Percentiles rank a stretch among this genome's conserved stretches.
These are phyloP conservation scores for Hemisphaericaspora subhashii DNA, from an alignment of 1,139 yeast genomes.

Conservation along the genomic window DNA sequence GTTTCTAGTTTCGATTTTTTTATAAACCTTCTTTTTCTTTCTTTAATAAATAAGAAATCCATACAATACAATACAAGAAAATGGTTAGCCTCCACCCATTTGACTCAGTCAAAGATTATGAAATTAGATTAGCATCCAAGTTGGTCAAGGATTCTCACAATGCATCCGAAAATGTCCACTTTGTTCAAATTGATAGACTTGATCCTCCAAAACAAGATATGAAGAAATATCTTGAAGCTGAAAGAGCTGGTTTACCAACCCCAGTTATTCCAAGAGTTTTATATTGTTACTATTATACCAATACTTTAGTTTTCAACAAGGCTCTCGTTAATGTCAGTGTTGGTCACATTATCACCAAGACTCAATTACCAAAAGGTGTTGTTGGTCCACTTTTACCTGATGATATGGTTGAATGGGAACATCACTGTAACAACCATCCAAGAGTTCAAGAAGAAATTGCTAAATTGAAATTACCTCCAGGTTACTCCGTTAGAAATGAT, in stretches of 20 bases:
- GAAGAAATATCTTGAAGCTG: slow-evolving; percentile 69
- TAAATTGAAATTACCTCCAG: slow-evolving; percentile 59
- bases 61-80: slow-evolving; percentile 1
- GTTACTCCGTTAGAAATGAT: slow-evolving; percentile 62
- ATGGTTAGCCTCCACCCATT: slow-evolving; percentile 47
- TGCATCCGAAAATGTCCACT: slow-evolving; percentile 55
- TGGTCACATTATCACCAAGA: slow-evolving; percentile 62
- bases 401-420: slow-evolving; percentile 61
- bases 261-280: slow-evolving; percentile 66
- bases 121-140: slow-evolving; percentile 63
- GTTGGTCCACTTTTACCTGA: slow-evolving; percentile 77
- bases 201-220: slow-evolving; percentile 84
- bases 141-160: slow-evolving; percentile 59
- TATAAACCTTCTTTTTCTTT: neutral
- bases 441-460: slow-evolving; percentile 59
- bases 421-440: slow-evolving; percentile 54
- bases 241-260: slow-evolving; percentile 55
- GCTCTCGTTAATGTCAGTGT: slow-evolving; percentile 68
- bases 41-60: neutral
- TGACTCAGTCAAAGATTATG: slow-evolving; percentile 67
- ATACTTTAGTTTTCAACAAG: slow-evolving; percentile 61
- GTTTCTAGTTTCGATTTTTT: neutral
- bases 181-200: slow-evolving; percentile 68
- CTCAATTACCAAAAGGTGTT: slow-evolving; percentile 57
- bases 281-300: slow-evolving; percentile 65